Evolutionary conservation across 2,329 filamentous ascomycete species (phyloP), one percentile per base, ranked within the genome.

Genomic region (Penicillium sp.): DNA sequence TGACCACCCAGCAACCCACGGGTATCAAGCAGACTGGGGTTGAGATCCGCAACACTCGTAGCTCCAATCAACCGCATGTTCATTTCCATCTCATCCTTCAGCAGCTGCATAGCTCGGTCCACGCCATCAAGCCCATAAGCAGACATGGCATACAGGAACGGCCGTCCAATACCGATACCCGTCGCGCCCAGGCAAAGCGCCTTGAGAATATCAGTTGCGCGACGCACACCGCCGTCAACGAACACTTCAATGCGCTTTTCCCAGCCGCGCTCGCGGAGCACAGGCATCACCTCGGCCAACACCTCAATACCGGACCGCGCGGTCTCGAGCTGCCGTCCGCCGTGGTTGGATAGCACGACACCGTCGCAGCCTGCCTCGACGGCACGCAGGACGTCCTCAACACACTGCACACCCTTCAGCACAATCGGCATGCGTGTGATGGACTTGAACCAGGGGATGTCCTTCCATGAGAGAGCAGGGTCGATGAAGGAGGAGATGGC

Each of bases 21-120:
- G 0, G 86, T 84, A 72, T 99, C 94, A 21, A 99, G 75, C 74
- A 99, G 78, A 27, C 86, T 87, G 0, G 93, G 89, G 61, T 89
- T 90, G 61, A 99, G 78, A 66, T 99, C 87, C 37, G 86, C 86
- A 33, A 99, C 75, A 59, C 78, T 87, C 21, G 82, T 84, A 58
- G 87, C 90, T 10, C 94, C 94, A 66, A 99, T 91, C 62, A 99
- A 80, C 7, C 94, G 86, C 94, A 99, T 97, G 71, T 93, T 94
- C 93, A 97, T 97, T 80, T 95, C 92, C 85, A 99, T 90, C 82
- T 99, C 94, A 70, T 97, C 94, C 79, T 90, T 92, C 66, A 96
- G 83, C 58, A 96, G 79, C 76, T 92, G 89, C 89, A 97, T 96
- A 33, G 94, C 94, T 35, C 91, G 85, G 71, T 95, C 90, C 21